Evolutionary conservation across 192 early-diverging fungal genomes (phyloP).

Genomic region (Geosiphon pyriformis): DNA sequence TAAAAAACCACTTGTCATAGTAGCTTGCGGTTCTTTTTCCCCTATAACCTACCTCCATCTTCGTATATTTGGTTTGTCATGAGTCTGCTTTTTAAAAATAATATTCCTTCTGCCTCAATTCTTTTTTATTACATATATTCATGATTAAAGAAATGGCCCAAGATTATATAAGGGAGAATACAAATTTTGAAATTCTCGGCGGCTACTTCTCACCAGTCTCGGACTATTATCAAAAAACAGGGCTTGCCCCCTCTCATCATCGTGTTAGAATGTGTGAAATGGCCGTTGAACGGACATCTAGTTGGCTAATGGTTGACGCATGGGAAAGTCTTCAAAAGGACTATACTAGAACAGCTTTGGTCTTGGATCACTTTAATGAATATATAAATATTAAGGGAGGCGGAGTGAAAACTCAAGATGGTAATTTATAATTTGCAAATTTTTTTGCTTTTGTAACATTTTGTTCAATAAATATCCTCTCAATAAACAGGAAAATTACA

Average conservation of each 20-base stretch:
- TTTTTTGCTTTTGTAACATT: not conserved
- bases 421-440: slow-evolving; percentile 27
- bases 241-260: slow-evolving; percentile 79
- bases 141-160: slow-evolving; percentile 92
- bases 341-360: slow-evolving; percentile 82
- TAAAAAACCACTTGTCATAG: slow-evolving; percentile 80
- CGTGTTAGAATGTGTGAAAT: slow-evolving; percentile 91
- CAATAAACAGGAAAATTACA: slow-evolving; percentile 41
- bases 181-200: slow-evolving; percentile 80
- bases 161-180: slow-evolving; percentile 74
- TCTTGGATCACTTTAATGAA: slow-evolving; percentile 92
- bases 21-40: slow-evolving; percentile 96
- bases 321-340: slow-evolving; percentile 83
- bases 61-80: slow-evolving; percentile 90
- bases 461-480: not conserved
- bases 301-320: slow-evolving; percentile 95
- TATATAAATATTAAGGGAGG: slow-evolving; percentile 73
- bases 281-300: slow-evolving; percentile 72
- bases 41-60: slow-evolving; percentile 97
- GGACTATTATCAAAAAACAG: slow-evolving; percentile 90
- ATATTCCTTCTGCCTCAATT: too few relatives aligned
- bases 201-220: slow-evolving; percentile 98
- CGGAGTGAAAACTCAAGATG: slow-evolving; percentile 57
- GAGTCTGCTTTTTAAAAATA: not conserved
- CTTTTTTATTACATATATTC: too few relatives aligned